Evolutionary conservation across 495 filamentous ascomycete genomes (phyloP).

Genomic region (Podospora didyma): DNA sequence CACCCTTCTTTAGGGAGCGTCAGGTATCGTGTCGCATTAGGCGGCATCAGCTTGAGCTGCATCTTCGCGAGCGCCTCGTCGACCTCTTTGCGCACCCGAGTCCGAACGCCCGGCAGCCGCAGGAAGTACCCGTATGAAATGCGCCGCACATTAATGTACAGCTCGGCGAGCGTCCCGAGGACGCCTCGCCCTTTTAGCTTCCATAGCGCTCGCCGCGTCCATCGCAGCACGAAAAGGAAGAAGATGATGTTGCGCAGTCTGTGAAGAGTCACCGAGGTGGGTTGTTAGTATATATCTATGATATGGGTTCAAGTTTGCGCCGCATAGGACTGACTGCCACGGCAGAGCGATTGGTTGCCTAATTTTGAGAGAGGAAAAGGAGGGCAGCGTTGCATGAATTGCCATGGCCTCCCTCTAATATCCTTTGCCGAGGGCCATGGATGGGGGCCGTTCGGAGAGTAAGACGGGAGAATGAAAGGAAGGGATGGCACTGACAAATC

Average conservation of each 20-base stretch:
- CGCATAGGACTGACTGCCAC: no score
- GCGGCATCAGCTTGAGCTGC: constrained; percentile 74
- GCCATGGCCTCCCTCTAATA: no score
- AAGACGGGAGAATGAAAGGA: background rate
- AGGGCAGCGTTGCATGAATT: no score
- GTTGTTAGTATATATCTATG: no score
- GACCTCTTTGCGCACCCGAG: constrained; percentile 77
- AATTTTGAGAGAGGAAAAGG: no score
- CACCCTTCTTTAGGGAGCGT: constrained; percentile 82
- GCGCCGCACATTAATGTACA: constrained; percentile 65
- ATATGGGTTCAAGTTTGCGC: no score
- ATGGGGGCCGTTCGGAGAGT: background rate
- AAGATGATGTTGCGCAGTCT: constrained; percentile 88
- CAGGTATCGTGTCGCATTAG: constrained; percentile 68
- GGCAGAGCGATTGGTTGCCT: no score
- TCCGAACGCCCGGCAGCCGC: constrained; percentile 75
- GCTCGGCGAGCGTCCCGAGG: constrained; percentile 69
- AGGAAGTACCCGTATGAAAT: constrained; percentile 82
- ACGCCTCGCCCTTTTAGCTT: constrained; percentile 86
- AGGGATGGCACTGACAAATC: constrained; percentile 63
- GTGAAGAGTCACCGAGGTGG: background rate
- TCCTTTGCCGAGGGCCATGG: no score
- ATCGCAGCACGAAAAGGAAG: constrained; percentile 82
- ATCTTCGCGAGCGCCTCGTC: constrained; percentile 69
- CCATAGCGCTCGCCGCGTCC: constrained; percentile 73